These are phyloP conservation scores for Houttuynia cordata DNA, from an alignment of 164 flowering plant species.

Conservation along the genomic window DNA sequence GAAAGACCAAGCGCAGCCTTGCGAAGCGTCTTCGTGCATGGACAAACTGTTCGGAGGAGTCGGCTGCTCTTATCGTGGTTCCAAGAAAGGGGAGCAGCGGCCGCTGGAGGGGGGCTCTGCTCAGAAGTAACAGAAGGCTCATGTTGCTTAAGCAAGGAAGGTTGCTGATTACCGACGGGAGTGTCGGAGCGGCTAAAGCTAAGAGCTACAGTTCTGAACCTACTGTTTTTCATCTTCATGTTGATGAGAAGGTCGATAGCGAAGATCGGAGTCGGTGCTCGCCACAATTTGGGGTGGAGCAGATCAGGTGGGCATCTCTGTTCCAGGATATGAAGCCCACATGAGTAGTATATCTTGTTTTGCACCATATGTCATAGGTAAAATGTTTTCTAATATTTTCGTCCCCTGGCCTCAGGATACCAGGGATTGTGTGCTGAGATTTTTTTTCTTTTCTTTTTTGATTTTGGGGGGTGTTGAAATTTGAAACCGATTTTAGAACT, in stretches of 20 bases:
- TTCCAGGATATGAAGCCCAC: slow-evolving; percentile 74
- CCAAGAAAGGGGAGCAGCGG: slow-evolving; percentile 19
- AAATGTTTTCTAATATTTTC: too few species aligned
- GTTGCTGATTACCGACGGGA: slow-evolving; percentile 41
- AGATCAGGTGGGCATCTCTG: slow-evolving; percentile 51
- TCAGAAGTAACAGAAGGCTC: slow-evolving; percentile 46
- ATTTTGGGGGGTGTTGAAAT: neutral
- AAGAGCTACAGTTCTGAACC: slow-evolving; percentile 13
- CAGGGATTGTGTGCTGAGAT: neutral
- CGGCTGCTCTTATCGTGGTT: slow-evolving; percentile 43
- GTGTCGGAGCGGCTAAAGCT: slow-evolving; percentile 14
- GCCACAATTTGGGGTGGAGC: slow-evolving; percentile 9
- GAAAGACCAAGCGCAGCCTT: slow-evolving; percentile 35
- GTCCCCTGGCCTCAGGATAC: too few species aligned
- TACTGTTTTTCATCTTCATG: neutral
- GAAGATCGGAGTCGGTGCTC: neutral
- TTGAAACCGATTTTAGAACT: neutral
- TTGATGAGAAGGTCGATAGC: neutral
- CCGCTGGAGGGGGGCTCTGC: slow-evolving; percentile 48
- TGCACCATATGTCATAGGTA: neutral
- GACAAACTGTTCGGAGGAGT: slow-evolving; percentile 31
- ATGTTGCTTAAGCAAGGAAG: slow-evolving; percentile 20
- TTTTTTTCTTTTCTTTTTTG: neutral
- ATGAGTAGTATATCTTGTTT: slow-evolving; percentile 14
- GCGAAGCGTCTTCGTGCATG: slow-evolving; percentile 26